Evolutionary conservation across 2,329 filamentous ascomycete genomes (phyloP).

Genomic region (Epichloe gansuensis): DNA sequence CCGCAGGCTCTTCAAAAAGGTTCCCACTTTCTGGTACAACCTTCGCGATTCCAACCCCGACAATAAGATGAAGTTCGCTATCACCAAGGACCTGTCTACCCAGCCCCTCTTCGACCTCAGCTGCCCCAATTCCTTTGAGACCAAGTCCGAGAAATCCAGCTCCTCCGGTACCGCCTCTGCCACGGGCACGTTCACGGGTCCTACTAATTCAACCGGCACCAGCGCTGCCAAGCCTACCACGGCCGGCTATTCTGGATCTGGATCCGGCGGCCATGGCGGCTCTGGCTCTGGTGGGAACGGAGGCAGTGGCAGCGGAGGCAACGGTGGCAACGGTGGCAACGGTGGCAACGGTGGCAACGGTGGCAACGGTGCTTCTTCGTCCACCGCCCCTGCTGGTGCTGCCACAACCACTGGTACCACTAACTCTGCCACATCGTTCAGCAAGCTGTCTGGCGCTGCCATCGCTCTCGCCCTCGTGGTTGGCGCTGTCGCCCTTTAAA

Average conservation of each 20-base stretch:
- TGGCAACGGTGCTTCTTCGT: not conserved
- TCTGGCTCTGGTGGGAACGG: conserved; percentile 6
- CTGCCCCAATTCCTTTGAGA: conserved; percentile 33
- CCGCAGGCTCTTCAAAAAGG: conserved; percentile 40
- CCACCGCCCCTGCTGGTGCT: not conserved
- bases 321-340: not conserved
- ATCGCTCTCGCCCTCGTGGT: conserved; percentile 8
- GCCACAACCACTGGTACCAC: not conserved
- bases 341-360: not conserved
- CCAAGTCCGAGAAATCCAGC: conserved; percentile 12
- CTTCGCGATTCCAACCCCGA: conserved; percentile 48
- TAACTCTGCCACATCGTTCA: conserved; percentile 1
- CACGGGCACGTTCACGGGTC: conserved; percentile 2
- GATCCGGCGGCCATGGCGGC: conserved; percentile 2
- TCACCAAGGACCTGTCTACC: conserved; percentile 40
- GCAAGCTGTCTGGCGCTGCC: conserved; percentile 8
- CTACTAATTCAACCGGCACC: conserved; percentile 4
- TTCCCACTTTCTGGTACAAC: conserved; percentile 48
- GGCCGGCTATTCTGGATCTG: conserved; percentile 2
- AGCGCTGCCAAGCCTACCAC: conserved; percentile 2
- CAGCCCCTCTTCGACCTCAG: conserved; percentile 39
- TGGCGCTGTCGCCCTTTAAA: conserved; percentile 8
- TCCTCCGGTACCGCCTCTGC: not conserved
- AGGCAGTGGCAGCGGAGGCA: not conserved
- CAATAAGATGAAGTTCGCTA: conserved; percentile 45